Percentiles rank a stretch among this genome's conserved stretches.
These are phyloP conservation scores for Saprolegnia diclina DNA, from an alignment of 352 stramenopile species.

Conservation along the genomic window DNA sequence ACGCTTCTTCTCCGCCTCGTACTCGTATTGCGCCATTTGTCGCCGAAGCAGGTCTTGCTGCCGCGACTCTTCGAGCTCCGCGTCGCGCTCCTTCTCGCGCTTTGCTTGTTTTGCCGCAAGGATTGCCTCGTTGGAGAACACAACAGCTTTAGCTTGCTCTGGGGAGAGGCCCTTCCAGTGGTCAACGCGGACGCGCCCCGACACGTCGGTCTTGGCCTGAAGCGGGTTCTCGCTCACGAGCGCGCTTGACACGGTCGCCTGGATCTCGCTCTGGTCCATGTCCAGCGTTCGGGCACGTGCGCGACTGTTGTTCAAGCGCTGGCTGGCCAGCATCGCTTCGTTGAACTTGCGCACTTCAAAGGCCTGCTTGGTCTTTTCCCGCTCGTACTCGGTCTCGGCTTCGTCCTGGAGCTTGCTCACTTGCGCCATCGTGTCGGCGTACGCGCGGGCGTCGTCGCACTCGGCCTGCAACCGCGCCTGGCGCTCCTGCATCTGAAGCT, in stretches of 20 bases:
- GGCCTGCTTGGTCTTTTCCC: constrained; percentile 47
- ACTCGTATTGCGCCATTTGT: constrained; percentile 45
- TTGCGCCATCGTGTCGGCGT: constrained; percentile 5
- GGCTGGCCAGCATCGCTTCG: constrained; percentile 34
- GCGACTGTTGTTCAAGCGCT: constrained; percentile 50
- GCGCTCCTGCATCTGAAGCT: constrained; percentile 48
- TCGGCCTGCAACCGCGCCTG: constrained; percentile 39
- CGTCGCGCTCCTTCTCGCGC: constrained; percentile 33
- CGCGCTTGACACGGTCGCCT: constrained; percentile 51
- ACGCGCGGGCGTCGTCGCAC: background rate
- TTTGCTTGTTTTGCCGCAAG: constrained; percentile 45
- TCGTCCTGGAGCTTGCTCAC: constrained; percentile 32
- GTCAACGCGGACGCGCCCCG: constrained; percentile 60
- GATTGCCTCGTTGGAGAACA: constrained; percentile 56
- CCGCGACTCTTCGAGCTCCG: constrained; percentile 37
- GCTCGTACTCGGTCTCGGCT: constrained; percentile 43
- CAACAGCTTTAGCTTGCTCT: constrained; percentile 48
- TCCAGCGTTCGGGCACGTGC: constrained; percentile 40
- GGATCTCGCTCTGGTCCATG: constrained; percentile 48
- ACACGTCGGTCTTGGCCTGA: constrained; percentile 38
- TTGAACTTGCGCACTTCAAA: constrained; percentile 33
- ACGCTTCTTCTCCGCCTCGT: constrained; percentile 43
- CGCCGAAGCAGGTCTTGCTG: constrained; percentile 41
- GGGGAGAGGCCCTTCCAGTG: constrained; percentile 71
- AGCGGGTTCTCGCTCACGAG: constrained; percentile 66